Evolutionary conservation across 164 flowering plant genomes (phyloP), one percentile per base, ranked within the genome.

Genomic region (Aristolochia contorta): DNA sequence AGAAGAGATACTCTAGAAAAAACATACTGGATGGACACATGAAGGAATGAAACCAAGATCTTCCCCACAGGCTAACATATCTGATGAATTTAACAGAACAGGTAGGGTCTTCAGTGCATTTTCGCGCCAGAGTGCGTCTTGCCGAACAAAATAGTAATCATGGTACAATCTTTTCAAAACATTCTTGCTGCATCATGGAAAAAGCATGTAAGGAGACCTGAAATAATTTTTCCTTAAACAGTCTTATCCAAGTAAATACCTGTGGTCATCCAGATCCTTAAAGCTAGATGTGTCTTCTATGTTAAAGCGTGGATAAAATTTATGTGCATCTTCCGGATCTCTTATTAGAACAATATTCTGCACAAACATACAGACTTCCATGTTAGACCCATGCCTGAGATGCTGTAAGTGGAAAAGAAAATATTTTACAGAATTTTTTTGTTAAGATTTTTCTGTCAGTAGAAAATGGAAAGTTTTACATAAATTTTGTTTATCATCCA

Each of bases 51-150:
- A 71, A 18, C 99, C 99, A 37, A 93, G 84, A 80, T 93, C 99
- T 74, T 93, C 99, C 54, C 96, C 99, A 79, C 99, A 93, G 25
- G 99, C 89, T 57, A 90, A 78, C 97, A 93, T 93, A 60, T 90
- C 84, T 24, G 99, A 93, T n/a, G 96, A 93, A 78, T 87, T 86
- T 67, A 93, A 72, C 30, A 93, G 91, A 57, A 57, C 97, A 48
- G 99, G 99, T 58, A 93, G 70, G 51, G 99, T 93, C 83, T 89
- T 93, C 69, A 90, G 47, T 60, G 97, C 96, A 79, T 93, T 90
- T 75, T 81, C 71, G 59, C 88, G 78, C 99, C 99, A 90, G 20
- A 93, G 80, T 63, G 71, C 68, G 65, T 93, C 99, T 86, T 90
- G 99, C 53, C 97, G 90, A 30, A 81, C 75, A 83, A 88, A 93